Evolutionary conservation across 768 basidiomycete genomes (phyloP), one percentile per base, ranked within the genome.

Genomic region (Russula sp.): DNA sequence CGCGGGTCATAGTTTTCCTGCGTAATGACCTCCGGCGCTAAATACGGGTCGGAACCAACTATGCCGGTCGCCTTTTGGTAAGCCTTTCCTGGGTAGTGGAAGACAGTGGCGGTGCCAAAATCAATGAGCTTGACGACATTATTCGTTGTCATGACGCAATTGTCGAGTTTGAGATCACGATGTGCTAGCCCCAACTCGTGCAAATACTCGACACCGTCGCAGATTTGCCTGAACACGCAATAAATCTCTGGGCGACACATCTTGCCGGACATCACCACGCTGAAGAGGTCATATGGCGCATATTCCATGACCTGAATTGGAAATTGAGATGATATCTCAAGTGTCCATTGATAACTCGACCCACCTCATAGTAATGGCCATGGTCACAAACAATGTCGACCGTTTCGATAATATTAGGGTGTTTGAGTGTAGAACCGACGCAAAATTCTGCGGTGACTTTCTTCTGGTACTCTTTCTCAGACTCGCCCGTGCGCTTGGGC

Each of bases 391-490:
- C 93, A 75, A 99, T 98, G 74, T 99, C 97, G 66, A 99, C 88
- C 36, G 97, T 99, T 75, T 97, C 87, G 74, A 98, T 98, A 75
- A 98, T 93, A 71, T 99, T 98, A 64, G 86, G 79, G 72, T 99
- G 97, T 76, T 95, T 92, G 72, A 99, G 80, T 50, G 91, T 90
- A 26, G 89, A 90, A 63, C 97, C 94, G 20, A 98, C 95, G 71
- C 96, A 99, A 73, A 99, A 99, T 75, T 99, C 97, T 30, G 96
- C 96, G 1, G 95, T 97, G 62, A 98, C 95, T 79, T 99, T 98
- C 80, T 98, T 96, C 86, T 98, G 94, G 74, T 98, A 99, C 79
- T 99, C 97, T 77, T 92, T 90, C 76, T 94, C 92, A 30, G 83
- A 83, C 79, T 99, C 97, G 36, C 93, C 93, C 4, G 80, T 71